Conservation (phyloP, 164 flowering plant species). For the Berberis thunbergii region DNA sequence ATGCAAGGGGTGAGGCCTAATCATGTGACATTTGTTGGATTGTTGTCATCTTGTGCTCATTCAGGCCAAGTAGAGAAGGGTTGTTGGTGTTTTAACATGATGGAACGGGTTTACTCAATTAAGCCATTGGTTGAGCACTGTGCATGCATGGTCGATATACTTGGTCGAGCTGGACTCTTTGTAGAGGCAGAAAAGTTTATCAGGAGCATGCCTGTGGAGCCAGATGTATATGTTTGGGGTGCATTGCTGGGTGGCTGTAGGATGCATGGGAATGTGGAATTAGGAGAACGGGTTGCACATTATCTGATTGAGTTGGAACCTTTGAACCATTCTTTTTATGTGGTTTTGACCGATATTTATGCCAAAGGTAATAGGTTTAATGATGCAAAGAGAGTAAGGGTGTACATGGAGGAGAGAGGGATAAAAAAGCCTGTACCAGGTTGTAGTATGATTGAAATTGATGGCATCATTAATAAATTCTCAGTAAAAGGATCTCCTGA, state of each 20-base stretch:
- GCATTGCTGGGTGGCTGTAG: slow-evolving; percentile 76
- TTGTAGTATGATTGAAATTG: slow-evolving; percentile 60
- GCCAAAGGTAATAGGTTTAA: slow-evolving; percentile 49
- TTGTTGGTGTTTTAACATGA: slow-evolving; percentile 44
- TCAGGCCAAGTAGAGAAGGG: slow-evolving; percentile 61
- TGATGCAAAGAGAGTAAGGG: slow-evolving; percentile 40
- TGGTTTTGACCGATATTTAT: slow-evolving; percentile 57
- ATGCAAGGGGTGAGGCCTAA: slow-evolving; percentile 49
- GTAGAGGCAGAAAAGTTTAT: slow-evolving; percentile 58
- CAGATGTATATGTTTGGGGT: slow-evolving; percentile 83
- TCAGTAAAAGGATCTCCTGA: slow-evolving; percentile 43
- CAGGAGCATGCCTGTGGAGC: slow-evolving; percentile 59
- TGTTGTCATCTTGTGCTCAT: slow-evolving; percentile 81
- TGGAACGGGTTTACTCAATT: slow-evolving; percentile 39
- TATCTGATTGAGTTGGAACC: slow-evolving; percentile 52
- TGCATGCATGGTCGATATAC: slow-evolving; percentile 74
- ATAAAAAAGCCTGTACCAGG: slow-evolving; percentile 58
- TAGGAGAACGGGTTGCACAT: slow-evolving; percentile 54
- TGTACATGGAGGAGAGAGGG: slow-evolving; percentile 44
- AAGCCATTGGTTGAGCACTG: slow-evolving; percentile 59
- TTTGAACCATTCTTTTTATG: slow-evolving; percentile 57
- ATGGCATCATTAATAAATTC: slow-evolving; percentile 54
- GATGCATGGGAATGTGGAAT: slow-evolving; percentile 58
- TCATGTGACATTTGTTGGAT: slow-evolving; percentile 55
- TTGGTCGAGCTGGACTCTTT: slow-evolving; percentile 53